Base-by-base conservation (phyloP, 2,329 filamentous ascomycete genomes). In the Colletotrichum simmondsii region DNA sequence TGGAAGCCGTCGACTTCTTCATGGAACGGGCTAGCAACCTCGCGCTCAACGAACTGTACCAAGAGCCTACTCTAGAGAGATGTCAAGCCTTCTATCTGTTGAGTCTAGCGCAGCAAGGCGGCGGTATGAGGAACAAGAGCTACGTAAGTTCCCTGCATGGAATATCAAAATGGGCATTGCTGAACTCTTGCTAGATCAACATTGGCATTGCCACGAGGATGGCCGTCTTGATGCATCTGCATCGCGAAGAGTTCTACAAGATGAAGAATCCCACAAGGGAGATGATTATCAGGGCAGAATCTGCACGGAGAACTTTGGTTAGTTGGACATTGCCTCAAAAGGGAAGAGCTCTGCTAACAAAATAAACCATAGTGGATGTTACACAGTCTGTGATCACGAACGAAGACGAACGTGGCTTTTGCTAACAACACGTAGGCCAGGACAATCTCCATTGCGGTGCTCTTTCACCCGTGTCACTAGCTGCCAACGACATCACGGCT, bases 51-150 rank as follows among this genome's bases (percentile, higher is more conserved):
- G 87, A 90, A 75, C 79, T 90, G 24, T 90, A 90, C 75, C 81
- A 85, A 52, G 85, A 86, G 65, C 86, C 88, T 0, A 88, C 85
- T 0, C 77, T 91, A 22, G 87, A 90, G 76, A 83, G 86, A 53
- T 90, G 88, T 64, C 89, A 91, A 78, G 88, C 85, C 1, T 91
- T 91, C 72, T 90, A 90, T 74, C 79, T 91, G 4, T 80, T 91
- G 19, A 89, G 88, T 75, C 87, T 91, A 67, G 88, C 89, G 5
- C 88, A 91, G 75, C 89, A 90, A 76, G 88, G 88, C 16, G 89
- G 86, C 65, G 89, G 87, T 0, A 80, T 87, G 74, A 86, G 84
- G 53, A 87, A 88, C 63, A 83, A 82, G 65, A 90, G 89, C 78
- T 88, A 87, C 75, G 88, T 90, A 78, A 77, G 88, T 81, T 16